phyloP scores from a whole-genome alignment of 176 grass and related monocot species.

The Juncus inflexus region DNA sequence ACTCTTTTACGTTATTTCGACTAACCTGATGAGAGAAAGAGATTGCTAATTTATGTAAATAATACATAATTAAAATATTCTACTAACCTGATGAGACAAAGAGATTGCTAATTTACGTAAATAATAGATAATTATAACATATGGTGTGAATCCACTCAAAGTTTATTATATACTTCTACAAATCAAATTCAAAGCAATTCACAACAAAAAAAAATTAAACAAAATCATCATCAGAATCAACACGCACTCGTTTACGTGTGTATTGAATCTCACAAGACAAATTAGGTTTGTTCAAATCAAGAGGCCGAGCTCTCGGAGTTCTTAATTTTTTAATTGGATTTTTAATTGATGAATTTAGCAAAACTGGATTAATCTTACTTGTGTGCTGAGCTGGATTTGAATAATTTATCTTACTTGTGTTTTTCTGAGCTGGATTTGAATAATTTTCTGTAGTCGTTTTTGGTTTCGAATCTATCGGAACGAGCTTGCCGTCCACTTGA shows the following conservation, averaged over 20 bases:
- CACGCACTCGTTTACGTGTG: slow-evolving; percentile 51
- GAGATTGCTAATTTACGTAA: too few relatives aligned
- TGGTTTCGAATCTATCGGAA: slow-evolving; percentile 69
- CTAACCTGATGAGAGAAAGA: too few relatives aligned
- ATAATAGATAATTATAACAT: too few relatives aligned
- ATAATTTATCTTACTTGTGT: slow-evolving; percentile 6
- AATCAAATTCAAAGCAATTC: slow-evolving; percentile 2
- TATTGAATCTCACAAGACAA: slow-evolving; percentile 43
- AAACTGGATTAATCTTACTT: slow-evolving; percentile 47
- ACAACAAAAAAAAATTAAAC: slow-evolving; percentile 29
- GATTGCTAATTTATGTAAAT: too few relatives aligned
- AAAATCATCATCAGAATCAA: slow-evolving; percentile 93
- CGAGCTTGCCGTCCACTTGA: slow-evolving; percentile 94
- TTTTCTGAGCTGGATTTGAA: slow-evolving; percentile 26
- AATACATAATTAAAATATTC: background rate
- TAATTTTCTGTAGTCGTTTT: slow-evolving; percentile 28
- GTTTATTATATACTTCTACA: background rate
- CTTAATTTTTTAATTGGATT: slow-evolving; percentile 35
- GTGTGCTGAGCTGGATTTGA: slow-evolving; percentile 31
- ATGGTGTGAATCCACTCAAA: too few relatives aligned
- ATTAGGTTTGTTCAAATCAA: slow-evolving; percentile 40
- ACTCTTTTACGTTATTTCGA: too few relatives aligned
- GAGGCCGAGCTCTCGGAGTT: slow-evolving; percentile 33
- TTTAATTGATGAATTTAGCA: slow-evolving; percentile 40
- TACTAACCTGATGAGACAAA: background rate